Evolutionary conservation across 306 rosid species (phyloP).

Genomic region (Mimosa bimucronata): DNA sequence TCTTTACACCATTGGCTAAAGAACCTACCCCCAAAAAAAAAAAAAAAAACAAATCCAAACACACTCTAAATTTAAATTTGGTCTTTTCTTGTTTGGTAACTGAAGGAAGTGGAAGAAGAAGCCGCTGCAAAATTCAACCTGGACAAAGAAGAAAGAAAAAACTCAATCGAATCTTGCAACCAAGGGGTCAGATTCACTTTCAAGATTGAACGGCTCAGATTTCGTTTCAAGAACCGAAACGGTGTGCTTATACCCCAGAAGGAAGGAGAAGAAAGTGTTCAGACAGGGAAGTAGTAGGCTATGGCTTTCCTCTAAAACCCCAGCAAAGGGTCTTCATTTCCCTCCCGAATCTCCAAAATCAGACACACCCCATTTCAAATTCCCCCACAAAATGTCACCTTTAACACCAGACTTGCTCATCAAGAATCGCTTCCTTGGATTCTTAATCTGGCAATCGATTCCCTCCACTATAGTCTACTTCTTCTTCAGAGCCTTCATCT

Average conservation of each 20-base stretch:
- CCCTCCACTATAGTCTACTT: conserved; percentile 68
- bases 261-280: background rate
- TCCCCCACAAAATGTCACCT: conserved; percentile 23
- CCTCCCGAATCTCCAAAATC: background rate
- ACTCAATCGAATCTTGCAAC: background rate
- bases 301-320: background rate
- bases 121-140: too few species aligned
- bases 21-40: too few species aligned
- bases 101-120: too few species aligned
- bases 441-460: conserved; percentile 87
- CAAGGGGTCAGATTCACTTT: background rate
- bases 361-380: background rate
- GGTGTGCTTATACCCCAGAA: background rate
- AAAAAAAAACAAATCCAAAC: too few species aligned
- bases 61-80: too few species aligned
- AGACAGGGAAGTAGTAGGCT: background rate
- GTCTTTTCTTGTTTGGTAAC: too few species aligned
- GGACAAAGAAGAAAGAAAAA: too few species aligned
- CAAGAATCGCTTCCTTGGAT: conserved; percentile 70
- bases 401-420: conserved; percentile 47
- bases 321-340: background rate
- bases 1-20: too few species aligned
- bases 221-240: background rate
- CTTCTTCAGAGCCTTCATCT: conserved; percentile 51
- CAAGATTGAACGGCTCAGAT: background rate